Evolutionary conservation across 768 basidiomycete genomes (phyloP), one percentile per base, ranked within the genome.

Genomic region (Chalciporus chontae): DNA sequence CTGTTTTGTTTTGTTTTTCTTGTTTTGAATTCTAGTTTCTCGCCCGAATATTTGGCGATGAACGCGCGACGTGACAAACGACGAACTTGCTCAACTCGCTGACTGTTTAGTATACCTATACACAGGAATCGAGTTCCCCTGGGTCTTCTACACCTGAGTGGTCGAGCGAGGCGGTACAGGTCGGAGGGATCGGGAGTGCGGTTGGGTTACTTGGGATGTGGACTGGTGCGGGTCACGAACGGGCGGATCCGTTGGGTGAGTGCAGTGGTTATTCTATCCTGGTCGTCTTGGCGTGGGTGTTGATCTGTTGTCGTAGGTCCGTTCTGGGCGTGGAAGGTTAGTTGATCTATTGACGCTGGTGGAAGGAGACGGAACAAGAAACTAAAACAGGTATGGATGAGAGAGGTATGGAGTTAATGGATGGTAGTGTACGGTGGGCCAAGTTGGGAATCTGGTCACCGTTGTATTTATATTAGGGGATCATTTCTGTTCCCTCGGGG

Each of bases 161-260:
- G 81, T 64, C 68, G 2, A 75, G 72, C 11, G 81, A 84, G 52
- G 77, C 73, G n/a, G 66, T 83, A 0, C 81, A 84, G 51, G 61
- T 83, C 10, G 83, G 83, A 11, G 74, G 74, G 2, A 64, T 77
- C 14, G 79, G 78, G 6, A 78, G 78, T n/a, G 74, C 73, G 0
- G 58, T 71, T 18, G 82, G 83, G 8, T 61, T 80, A 2, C 65
- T 84, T 2, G 81, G 80, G 8, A 57, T 75, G 66, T 82, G 80
- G 80, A 81, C 81, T 0, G 77, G 78, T 8, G 74, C 74, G 13
- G 59, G 59, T 15, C 80, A 81, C 53, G 75, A 75, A 52, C 48
- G 51, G 4, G 62, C 61, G 5, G 75, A 75, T 55, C 76, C 75
- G 2, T 54, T 78, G 2, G 78, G 77, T 71, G 53, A 64, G 67